Conservation (phyloP, 2,329 filamentous ascomycete genomes). For the Diaporthe sp. region DNA sequence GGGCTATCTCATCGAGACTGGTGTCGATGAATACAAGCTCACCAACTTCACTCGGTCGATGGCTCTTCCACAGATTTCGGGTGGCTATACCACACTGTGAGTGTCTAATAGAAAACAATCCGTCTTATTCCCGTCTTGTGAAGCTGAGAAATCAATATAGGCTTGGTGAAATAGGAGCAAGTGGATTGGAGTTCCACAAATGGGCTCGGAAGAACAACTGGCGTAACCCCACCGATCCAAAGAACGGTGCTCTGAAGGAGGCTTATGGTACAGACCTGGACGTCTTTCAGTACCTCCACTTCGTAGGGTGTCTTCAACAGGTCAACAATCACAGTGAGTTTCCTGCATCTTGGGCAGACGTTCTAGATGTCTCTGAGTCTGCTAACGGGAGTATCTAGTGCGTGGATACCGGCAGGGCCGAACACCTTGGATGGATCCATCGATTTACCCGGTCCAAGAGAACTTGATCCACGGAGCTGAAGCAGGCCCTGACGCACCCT, state of each 20-base stretch:
- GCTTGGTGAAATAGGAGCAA: slow-evolving; percentile 11
- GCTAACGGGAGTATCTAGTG: slow-evolving; percentile 29
- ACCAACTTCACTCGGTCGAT: slow-evolving; percentile 52
- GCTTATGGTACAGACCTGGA: slow-evolving; percentile 11
- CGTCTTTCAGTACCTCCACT: slow-evolving; percentile 1
- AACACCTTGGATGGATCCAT: slow-evolving; percentile 46
- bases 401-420: slow-evolving; percentile 48
- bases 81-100: slow-evolving; percentile 42
- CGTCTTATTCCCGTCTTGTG: too few relatives aligned
- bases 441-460: slow-evolving; percentile 47
- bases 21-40: slow-evolving; percentile 47
- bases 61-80: slow-evolving; percentile 46
- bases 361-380: neutral
- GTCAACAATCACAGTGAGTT: neutral
- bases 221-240: slow-evolving; percentile 9
- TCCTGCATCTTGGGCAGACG: neutral
- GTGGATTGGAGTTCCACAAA: slow-evolving; percentile 7
- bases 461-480: slow-evolving; percentile 44
- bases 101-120: neutral
- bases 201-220: slow-evolving; percentile 14
- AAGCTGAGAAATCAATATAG: neutral
- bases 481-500: slow-evolving; percentile 35
- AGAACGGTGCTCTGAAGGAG: neutral
- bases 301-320: neutral
- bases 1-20: slow-evolving; percentile 51